These are phyloP conservation scores for Plasmodium relictum DNA, from an alignment of 169 alveolate genomes.

Conservation along the genomic window DNA sequence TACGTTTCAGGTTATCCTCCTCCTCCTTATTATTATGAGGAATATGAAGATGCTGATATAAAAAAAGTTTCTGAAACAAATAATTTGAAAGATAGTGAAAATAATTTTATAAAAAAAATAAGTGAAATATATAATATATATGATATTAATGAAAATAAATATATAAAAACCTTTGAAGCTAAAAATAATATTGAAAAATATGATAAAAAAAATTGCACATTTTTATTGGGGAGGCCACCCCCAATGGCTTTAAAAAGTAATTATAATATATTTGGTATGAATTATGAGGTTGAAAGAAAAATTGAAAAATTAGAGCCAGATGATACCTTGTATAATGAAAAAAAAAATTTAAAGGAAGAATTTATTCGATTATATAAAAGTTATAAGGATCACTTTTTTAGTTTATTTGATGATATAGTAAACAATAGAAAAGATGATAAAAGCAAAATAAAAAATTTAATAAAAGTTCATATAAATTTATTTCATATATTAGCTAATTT, in stretches of 20 bases:
- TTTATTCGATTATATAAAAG: slow-evolving; percentile 79
- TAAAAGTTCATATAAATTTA: slow-evolving; percentile 79
- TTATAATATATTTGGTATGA: slow-evolving; percentile 80
- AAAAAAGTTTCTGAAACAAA: slow-evolving; percentile 9
- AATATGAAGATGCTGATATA: slow-evolving; percentile 67
- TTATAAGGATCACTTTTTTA: slow-evolving; percentile 80
- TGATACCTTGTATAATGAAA: slow-evolving; percentile 52
- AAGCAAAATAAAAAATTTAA: slow-evolving; percentile 13
- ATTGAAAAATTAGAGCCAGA: slow-evolving; percentile 84
- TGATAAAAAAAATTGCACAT: not conserved
- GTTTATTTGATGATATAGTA: slow-evolving; percentile 55
- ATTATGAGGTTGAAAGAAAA: slow-evolving; percentile 63
- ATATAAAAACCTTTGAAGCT: not conserved
- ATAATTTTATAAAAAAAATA: not conserved
- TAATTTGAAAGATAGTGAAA: not conserved
- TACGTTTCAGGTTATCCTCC: slow-evolving; percentile 84
- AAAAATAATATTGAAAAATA: not conserved
- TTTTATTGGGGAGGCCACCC: slow-evolving; percentile 79
- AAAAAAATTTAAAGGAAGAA: slow-evolving; percentile 76
- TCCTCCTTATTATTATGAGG: slow-evolving; percentile 83
- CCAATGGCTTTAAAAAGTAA: slow-evolving; percentile 78
- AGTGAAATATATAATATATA: slow-evolving; percentile 17
- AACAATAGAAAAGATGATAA: slow-evolving; percentile 29
- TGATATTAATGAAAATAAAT: slow-evolving; percentile 17
- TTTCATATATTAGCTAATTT: slow-evolving; percentile 80